Conservation (phyloP, 768 basidiomycete genomes). For the Rhizopogon rudus region DNA sequence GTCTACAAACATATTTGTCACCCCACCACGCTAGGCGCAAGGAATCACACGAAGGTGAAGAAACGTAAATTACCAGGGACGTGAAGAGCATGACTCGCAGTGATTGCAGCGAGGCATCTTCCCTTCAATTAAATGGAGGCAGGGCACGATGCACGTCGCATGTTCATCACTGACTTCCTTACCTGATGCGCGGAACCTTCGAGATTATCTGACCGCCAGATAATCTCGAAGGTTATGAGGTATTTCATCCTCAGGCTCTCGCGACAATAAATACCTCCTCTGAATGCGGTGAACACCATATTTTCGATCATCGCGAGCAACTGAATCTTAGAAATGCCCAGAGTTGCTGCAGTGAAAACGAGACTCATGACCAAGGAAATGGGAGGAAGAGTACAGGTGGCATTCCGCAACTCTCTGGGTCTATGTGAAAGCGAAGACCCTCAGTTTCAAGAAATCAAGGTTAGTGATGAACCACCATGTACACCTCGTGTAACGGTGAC, state of each 20-base stretch:
- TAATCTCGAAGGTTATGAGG: not conserved
- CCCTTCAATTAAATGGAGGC: not conserved
- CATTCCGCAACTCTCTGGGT: not conserved
- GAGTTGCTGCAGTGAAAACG: not conserved
- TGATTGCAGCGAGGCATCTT: not conserved
- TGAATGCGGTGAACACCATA: not conserved
- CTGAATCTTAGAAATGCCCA: not conserved
- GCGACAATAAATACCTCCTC: not conserved
- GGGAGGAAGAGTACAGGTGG: not conserved
- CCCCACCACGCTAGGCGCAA: no score
- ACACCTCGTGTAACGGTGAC: not conserved
- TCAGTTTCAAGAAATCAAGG: conserved; percentile 1
- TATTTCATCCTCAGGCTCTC: not conserved
- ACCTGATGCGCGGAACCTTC: not conserved
- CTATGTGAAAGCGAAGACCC: not conserved
- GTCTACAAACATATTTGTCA: no score
- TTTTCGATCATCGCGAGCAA: not conserved
- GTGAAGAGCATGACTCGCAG: not conserved
- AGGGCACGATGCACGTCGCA: not conserved
- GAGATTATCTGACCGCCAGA: not conserved
- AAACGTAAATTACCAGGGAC: not conserved
- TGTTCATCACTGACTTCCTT: not conserved
- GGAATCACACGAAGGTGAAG: not conserved
- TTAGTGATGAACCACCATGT: not conserved
- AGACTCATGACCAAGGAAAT: not conserved